Evolutionary conservation across 176 grass and related monocot species (phyloP).

Genomic region (Zea mays): Zm-B73-REFERENCE-NAM-5.0 NC_050096.1:8065001-8065500

Average conservation of each 20-base stretch:
- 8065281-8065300: slow-evolving; percentile 47
- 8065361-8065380: slow-evolving; percentile 44
- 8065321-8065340: slow-evolving; percentile 46
- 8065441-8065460: not conserved
- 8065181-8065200: slow-evolving; percentile 63
- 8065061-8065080: no score
- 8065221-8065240: slow-evolving; percentile 55
- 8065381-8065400: slow-evolving; percentile 50
- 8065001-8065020: not conserved
- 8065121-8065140: slow-evolving; percentile 39
- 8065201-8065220: slow-evolving; percentile 45
- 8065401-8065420: not conserved
- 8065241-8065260: slow-evolving; percentile 67
- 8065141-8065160: slow-evolving; percentile 37
- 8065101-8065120: slow-evolving; percentile 54
- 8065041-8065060: not conserved
- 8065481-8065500: not conserved
- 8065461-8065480: not conserved
- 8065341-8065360: slow-evolving; percentile 46
- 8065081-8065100: slow-evolving; percentile 49
- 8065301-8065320: slow-evolving; percentile 42
- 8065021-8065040: not conserved
- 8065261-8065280: slow-evolving; percentile 57
- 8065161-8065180: slow-evolving; percentile 34
- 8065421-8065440: not conserved